Percentiles rank a stretch among this genome's conserved stretches.
Conservation (phyloP, 2,329 filamentous ascomycete genomes). For the Mycosphaerella sp. region DNA sequence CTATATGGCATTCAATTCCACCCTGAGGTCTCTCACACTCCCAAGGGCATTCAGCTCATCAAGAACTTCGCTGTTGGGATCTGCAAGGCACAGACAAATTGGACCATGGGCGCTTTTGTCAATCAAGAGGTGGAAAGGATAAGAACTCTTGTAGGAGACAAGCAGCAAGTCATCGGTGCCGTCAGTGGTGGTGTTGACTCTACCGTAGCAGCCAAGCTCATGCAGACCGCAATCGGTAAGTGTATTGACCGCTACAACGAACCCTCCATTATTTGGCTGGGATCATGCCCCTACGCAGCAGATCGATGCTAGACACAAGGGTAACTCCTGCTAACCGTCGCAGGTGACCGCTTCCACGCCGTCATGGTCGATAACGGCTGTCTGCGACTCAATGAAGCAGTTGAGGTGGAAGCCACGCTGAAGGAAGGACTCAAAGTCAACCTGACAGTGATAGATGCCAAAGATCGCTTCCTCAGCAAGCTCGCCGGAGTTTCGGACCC, state of each 20-base stretch:
- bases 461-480: constrained; percentile 67
- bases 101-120: constrained; percentile 81
- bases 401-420: constrained; percentile 73
- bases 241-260: constrained; percentile 63
- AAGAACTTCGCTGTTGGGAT: constrained; percentile 80
- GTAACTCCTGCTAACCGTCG: too few relatives aligned
- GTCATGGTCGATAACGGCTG: constrained; percentile 81
- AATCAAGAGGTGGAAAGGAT: constrained; percentile 77
- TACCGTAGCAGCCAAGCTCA: constrained; percentile 79
- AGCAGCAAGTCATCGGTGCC: constrained; percentile 73
- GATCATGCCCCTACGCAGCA: too few relatives aligned
- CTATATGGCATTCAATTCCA: constrained; percentile 86
- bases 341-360: constrained; percentile 66
- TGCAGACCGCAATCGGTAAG: constrained; percentile 75
- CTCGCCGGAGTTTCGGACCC: constrained; percentile 70
- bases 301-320: too few relatives aligned
- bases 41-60: constrained; percentile 62
- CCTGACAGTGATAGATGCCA: constrained; percentile 77
- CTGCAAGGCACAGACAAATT: constrained; percentile 68
- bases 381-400: constrained; percentile 79
- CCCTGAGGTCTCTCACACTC: constrained; percentile 73
- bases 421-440: constrained; percentile 79
- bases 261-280: too few relatives aligned
- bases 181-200: constrained; percentile 82
- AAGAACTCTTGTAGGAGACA: constrained; percentile 70